A percentile compares a stretch with the other conserved stretches of the same genome.
These are phyloP conservation scores for Wallacemonas sp. DNA, from an alignment of 208 protist species.

Conservation along the genomic window DNA sequence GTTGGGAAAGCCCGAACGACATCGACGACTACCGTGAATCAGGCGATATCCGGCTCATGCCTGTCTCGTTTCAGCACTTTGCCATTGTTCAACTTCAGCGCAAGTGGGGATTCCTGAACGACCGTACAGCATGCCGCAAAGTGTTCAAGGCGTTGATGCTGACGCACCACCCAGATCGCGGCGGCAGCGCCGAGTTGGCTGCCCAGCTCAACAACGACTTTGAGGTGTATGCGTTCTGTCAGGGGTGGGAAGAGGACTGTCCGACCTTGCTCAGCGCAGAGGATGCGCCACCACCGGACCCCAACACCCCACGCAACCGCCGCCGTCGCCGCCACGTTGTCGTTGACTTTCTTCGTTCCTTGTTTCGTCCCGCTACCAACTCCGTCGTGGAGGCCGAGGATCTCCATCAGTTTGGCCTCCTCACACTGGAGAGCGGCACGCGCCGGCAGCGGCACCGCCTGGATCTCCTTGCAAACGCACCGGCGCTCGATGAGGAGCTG, in stretches of 20 bases:
- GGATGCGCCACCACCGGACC: background rate
- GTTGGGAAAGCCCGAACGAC: constrained; percentile 69
- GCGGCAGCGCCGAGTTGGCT: constrained; percentile 46
- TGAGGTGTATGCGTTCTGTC: constrained; percentile 74
- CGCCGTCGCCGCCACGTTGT: constrained; percentile 43
- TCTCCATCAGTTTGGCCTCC: constrained; percentile 61
- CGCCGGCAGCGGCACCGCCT: constrained; percentile 37
- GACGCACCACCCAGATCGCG: constrained; percentile 71
- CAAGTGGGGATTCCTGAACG: constrained; percentile 74
- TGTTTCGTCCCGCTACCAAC: constrained; percentile 61
- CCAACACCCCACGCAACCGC: constrained; percentile 10
- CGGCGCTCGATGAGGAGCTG: background rate
- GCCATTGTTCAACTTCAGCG: constrained; percentile 70
- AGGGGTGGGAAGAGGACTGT: constrained; percentile 59
- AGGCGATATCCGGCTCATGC: constrained; percentile 56
- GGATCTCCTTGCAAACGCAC: constrained; percentile 20
- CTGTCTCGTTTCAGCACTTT: constrained; percentile 80
- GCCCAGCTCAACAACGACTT: constrained; percentile 73
- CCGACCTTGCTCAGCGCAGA: constrained; percentile 19
- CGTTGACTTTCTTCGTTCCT: constrained; percentile 58
- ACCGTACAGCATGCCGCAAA: constrained; percentile 50
- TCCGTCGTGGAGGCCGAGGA: constrained; percentile 56
- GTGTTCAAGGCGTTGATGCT: constrained; percentile 66
- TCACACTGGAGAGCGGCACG: constrained; percentile 49
- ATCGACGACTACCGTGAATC: constrained; percentile 64